Evolutionary conservation across 2,329 filamentous ascomycete genomes (phyloP), one percentile per base, ranked within the genome.

Genomic region (Leptosphaerulina australis): DNA sequence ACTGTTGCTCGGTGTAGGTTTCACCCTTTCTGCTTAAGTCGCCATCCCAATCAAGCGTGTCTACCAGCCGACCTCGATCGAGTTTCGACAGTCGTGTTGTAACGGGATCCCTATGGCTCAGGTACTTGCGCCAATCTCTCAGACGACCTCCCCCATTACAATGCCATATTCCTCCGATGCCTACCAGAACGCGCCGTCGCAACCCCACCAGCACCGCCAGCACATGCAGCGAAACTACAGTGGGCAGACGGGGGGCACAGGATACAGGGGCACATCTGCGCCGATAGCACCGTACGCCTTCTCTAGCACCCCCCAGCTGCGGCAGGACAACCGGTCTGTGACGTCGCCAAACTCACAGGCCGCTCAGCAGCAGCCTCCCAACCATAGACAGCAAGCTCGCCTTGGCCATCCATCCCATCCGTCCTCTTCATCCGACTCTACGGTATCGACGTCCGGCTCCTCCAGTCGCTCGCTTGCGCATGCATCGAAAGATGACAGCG

Each of bases 271-370:
- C 53, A 70, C 72, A 11, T 69, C 75, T 25, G 69, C 75, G 26
- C 77, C 77, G 33, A 77, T 79, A 62, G 76, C 78, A 58, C 76
- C 77, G 3, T 80, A 79, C 62, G 77, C 77, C 33, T 80, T 79
- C 60, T 76, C 76, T 50, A 69, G 72, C 52, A 79, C 77, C 28
- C 82, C 83, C 46, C 78, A 82, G 63, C 73, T 84, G 55, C 78
- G 81, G 46, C 75, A 80, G 56, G 83, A 86, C 56, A 78, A 77
- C 60, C 79, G 82, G 63, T 79, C 81, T 15, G 74, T 74, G 24
- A 83, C 83, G 50, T 77, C 80, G 48, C 81, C 83, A 7, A 70
- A 74, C 44, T 72, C 77, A 37, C 78, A 79, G 38, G 59, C 66
- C 37, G 56, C 61, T 45, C 66, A 69, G 50, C 71, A 67, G 49